These are phyloP conservation scores for Kodamaea restingae DNA, from an alignment of 805 yeast species.

Conservation along the genomic window DNA sequence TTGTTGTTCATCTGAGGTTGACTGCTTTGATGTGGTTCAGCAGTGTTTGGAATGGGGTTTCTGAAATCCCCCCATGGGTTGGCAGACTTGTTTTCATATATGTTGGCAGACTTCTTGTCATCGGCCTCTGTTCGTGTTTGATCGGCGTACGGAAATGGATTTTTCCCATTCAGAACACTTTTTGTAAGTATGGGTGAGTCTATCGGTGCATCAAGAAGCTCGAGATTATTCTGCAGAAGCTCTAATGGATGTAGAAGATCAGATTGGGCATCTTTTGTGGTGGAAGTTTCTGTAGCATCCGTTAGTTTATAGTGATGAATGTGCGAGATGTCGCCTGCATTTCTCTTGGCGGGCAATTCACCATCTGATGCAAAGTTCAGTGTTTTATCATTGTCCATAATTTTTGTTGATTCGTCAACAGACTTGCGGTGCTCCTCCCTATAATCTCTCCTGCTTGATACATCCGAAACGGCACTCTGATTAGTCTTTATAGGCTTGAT, in stretches of 20 bases:
- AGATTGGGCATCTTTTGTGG: background rate
- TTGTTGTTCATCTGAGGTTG: background rate
- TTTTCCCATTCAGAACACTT: background rate
- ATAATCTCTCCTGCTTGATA: background rate
- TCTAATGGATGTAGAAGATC: background rate
- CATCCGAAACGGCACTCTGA: constrained; percentile 18
- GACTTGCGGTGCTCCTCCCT: background rate
- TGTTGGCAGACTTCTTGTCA: constrained; percentile 14
- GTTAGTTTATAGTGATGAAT: background rate
- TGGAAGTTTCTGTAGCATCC: background rate
- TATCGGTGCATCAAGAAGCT: background rate
- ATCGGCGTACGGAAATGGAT: background rate
- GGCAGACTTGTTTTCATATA: constrained; percentile 14
- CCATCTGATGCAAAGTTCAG: too few species aligned
- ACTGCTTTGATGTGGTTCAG: constrained; percentile 8
- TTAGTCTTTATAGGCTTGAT: constrained; percentile 10
- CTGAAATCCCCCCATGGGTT: constrained; percentile 35
- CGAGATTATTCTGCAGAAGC: background rate
- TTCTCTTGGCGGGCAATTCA: too few species aligned
- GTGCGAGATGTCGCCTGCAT: too few species aligned
- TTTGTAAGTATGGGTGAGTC: constrained; percentile 1
- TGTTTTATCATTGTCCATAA: background rate
- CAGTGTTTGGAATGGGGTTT: too few species aligned
- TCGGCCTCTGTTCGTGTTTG: constrained; percentile 2
- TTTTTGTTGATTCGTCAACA: background rate